Evolutionary conservation across 2,329 filamentous ascomycete genomes (phyloP), one percentile per base, ranked within the genome.

Genomic region (Colletotrichum orbiculare): DNA sequence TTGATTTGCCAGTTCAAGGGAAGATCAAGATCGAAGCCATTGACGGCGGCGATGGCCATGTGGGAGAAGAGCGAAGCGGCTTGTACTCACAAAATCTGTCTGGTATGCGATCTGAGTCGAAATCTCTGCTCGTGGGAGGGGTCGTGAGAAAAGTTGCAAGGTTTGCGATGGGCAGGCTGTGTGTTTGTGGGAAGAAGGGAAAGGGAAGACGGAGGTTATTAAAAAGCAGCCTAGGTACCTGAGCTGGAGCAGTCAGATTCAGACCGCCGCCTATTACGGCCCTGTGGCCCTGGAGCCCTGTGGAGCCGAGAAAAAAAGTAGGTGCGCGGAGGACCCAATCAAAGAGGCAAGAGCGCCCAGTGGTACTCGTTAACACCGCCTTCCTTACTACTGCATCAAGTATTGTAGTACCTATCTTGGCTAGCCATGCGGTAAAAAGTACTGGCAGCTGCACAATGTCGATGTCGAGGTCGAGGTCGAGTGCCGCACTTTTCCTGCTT

Each of bases 131-230:
- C 52, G 47, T 43, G 42, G 45, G 50, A 61, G 41, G 50, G 50
- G 57, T 45, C 41, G 47, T 42, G 52, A 25, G 25, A 34, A 45
- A 54, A 45, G 57, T 61, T 68, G 48, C 54, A 55, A 61, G 63
- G 63, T 56, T 55, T 62, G 57, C 41, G 56, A 50, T 15, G 54
- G 48, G 45, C 46, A 52, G 60, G 53, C 47, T 33, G 54, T 59
- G 41, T 53, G 64, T 64, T 69, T 61, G 59, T 69, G 59, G 50
- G 58, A 60, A 55, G 60, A 54, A 67, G 49, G 64, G 53, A 52
- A 64, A 54, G 47, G 49, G 41, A 11, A 33, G 46, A 17, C 13
- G 46, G 56, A 49, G 54, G 54, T 63, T 58, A 48, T 59, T 63
- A 60, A 58, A 59, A 66, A 43, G 49, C 54, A 53, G 49, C 63